These are phyloP conservation scores for Anisodus acutangulus DNA, from an alignment of 257 asterid genomes.

Conservation along the genomic window DNA sequence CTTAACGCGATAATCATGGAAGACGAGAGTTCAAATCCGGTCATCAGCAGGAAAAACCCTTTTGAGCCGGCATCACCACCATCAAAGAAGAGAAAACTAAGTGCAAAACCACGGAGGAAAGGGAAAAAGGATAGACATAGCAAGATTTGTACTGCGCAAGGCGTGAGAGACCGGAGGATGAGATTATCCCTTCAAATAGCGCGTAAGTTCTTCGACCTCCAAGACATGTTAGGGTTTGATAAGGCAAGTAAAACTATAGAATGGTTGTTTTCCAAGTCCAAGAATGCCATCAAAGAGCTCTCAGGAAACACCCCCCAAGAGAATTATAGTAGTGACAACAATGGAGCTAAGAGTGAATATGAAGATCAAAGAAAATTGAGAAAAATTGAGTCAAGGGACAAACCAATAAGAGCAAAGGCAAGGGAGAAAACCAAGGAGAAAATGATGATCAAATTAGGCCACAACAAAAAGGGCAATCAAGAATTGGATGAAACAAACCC, in stretches of 20 bases:
- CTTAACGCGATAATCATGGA: not conserved
- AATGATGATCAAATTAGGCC: slow-evolving; percentile 52
- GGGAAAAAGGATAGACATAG: slow-evolving; percentile 81
- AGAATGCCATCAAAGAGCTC: slow-evolving; percentile 63
- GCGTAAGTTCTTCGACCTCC: slow-evolving; percentile 73
- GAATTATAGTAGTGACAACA: slow-evolving; percentile 6
- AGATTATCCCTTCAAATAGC: slow-evolving; percentile 72
- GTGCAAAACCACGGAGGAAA: slow-evolving; percentile 43
- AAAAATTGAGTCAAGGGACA: slow-evolving; percentile 53
- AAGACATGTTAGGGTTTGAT: slow-evolving; percentile 72
- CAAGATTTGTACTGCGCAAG: slow-evolving; percentile 82
- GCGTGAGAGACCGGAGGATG: slow-evolving; percentile 72
- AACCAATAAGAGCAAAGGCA: slow-evolving; percentile 60
- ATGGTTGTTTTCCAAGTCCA: slow-evolving; percentile 69
- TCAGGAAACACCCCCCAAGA: slow-evolving; percentile 35
- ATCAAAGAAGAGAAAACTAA: slow-evolving; percentile 36
- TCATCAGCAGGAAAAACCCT: not conserved
- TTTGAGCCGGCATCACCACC: not conserved
- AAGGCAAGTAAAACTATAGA: slow-evolving; percentile 81
- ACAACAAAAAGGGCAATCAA: slow-evolving; percentile 31
- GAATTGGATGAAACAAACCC: slow-evolving; percentile 33
- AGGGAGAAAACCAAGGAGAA: slow-evolving; percentile 55
- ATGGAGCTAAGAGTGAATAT: not conserved
- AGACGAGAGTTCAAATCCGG: not conserved
- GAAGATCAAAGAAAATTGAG: slow-evolving; percentile 18